Evolutionary conservation across 2,329 filamentous ascomycete species (phyloP).

Genomic region (Metarhizium anisopliae): DNA sequence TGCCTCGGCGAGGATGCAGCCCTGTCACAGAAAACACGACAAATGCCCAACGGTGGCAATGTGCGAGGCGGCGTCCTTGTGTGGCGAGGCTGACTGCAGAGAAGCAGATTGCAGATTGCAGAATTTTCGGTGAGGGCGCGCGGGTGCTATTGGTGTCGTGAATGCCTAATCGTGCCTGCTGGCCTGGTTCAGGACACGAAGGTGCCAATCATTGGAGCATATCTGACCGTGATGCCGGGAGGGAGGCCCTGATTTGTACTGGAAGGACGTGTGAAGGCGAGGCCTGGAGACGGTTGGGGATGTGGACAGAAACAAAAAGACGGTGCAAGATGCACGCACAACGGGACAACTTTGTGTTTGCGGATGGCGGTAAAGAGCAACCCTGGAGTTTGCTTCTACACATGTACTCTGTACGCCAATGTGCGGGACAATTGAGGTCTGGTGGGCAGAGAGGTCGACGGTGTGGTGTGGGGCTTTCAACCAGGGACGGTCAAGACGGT

Average conservation of each 20-base stretch:
- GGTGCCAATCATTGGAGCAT: constrained; percentile 1
- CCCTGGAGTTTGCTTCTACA: too few relatives aligned
- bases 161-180: constrained; percentile 2
- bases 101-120: neutral
- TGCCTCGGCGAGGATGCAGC: neutral
- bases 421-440: too few relatives aligned
- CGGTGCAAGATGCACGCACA: too few relatives aligned
- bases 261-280: too few relatives aligned
- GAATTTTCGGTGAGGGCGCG: neutral
- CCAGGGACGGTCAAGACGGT: too few relatives aligned
- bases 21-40: neutral
- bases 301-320: too few relatives aligned
- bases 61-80: neutral
- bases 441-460: too few relatives aligned
- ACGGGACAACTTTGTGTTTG: too few relatives aligned
- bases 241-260: neutral
- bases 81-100: neutral
- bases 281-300: too few relatives aligned
- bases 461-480: too few relatives aligned
- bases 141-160: neutral
- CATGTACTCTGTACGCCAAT: too few relatives aligned
- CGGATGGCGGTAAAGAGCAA: too few relatives aligned
- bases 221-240: neutral
- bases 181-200: neutral
- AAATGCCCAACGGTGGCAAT: neutral